A percentile compares a stretch with the other conserved stretches of the same genome.
Conservation (phyloP, 228 moss, liverwort and hornwort species). For the Sphagnum fallax region DNA sequence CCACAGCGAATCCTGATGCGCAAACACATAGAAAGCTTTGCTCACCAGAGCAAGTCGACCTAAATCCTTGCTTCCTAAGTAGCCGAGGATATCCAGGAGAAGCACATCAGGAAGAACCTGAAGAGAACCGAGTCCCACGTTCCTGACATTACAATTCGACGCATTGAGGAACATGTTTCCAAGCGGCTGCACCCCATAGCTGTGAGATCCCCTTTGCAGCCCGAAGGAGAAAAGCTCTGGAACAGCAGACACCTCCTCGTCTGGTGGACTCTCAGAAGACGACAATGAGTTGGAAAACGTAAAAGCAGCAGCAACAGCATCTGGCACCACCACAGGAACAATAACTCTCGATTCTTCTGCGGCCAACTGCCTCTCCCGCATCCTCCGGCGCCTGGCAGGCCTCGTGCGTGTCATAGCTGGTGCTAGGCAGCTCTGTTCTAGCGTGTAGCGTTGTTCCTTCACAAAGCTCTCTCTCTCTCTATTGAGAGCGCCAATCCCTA, state of each 20-base stretch:
- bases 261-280: too few relatives aligned
- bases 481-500: too few relatives aligned
- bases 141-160: conserved; percentile 50
- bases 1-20: conserved; percentile 90
- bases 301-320: too few relatives aligned
- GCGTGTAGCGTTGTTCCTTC: too few relatives aligned
- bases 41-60: conserved; percentile 69
- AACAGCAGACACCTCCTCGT: not conserved
- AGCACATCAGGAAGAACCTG: conserved; percentile 64
- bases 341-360: too few relatives aligned
- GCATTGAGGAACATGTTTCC: conserved; percentile 71
- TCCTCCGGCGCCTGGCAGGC: too few relatives aligned
- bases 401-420: too few relatives aligned
- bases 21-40: conserved; percentile 76
- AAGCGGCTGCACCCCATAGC: conserved; percentile 85
- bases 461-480: too few relatives aligned
- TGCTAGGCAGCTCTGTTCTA: too few relatives aligned
- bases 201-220: conserved; percentile 61
- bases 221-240: conserved; percentile 35
- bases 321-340: too few relatives aligned
- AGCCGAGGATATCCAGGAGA: conserved; percentile 52
- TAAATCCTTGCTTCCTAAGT: conserved; percentile 51
- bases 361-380: too few relatives aligned
- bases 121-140: conserved; percentile 57
- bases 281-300: too few relatives aligned